Evolutionary conservation across 192 early-diverging fungal species (phyloP), one percentile per base, ranked within the genome.

Genomic region (Entomortierella lignicola): DNA sequence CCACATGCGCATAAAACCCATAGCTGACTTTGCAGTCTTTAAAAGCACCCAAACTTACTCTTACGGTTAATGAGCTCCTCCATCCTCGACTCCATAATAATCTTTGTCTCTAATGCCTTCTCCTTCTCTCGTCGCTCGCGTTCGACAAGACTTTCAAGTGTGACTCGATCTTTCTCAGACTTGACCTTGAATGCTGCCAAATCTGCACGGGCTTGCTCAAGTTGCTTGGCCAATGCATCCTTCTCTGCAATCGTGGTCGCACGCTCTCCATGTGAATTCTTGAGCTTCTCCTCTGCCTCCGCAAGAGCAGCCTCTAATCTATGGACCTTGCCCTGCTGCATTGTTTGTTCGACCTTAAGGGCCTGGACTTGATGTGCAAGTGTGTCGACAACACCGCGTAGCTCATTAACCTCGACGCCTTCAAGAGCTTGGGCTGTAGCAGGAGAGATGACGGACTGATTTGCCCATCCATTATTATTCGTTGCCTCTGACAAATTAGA

Each of bases 41-140:
- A 88, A 63, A 88, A 88, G 66, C 88, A 89, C 47, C 83, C 85
- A 64, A 89, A 89, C 60, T 87, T 89, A 65, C 70, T 86, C 72
- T 83, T 87, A 53, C 83, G 77, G 21, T 65, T 82, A 77, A 89
- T 81, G 21, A 89, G 50, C 37, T 87, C 85, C 60, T 89, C 86
- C 83, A 89, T 86, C 54, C 82, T 63, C 21, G 71, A 77, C 54
- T 89, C 88, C 43, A 89, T 60, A 27, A 82, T 72, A 11, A 66
- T 55, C 55, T 71, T 71, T 21, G 86, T 82, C 60, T 77, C 81
- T 56, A 87, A 84, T 5, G 88, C 86, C 55, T 75, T 82, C 66
- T 89, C 86, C 52, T 83, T 84, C n/a, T 81, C 77, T 32, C 31
- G 53, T 34, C 82, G 61, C 63, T 89, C 86, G 37, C 69, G 55